Conservation (phyloP, 1,284 basidiomycete genomes). For the Prillingera fragicola region DNA sequence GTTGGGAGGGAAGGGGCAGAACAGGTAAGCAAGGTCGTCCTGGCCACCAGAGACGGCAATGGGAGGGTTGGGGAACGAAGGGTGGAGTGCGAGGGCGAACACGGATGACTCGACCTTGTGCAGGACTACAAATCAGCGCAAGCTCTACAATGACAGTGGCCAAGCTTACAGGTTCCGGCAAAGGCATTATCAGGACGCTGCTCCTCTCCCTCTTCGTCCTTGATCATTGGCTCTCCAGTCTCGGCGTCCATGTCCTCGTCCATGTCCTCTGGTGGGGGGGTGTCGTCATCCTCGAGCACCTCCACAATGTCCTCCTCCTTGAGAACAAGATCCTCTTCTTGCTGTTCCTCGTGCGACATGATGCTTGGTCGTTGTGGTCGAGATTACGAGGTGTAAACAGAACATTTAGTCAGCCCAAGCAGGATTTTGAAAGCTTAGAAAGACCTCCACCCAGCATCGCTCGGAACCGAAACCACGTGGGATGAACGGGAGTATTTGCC, state of each 20-base stretch:
- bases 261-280: slow-evolving; percentile 19
- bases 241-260: slow-evolving; percentile 55
- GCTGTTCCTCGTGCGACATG: slow-evolving; percentile 4
- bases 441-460: too few species aligned
- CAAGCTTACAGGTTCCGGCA: slow-evolving; percentile 24
- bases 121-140: slow-evolving; percentile 34
- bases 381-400: neutral
- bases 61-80: slow-evolving; percentile 63
- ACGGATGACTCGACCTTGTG: slow-evolving; percentile 57
- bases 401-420: too few species aligned
- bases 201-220: slow-evolving; percentile 20
- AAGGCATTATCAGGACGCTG: slow-evolving; percentile 23
- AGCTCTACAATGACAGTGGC: slow-evolving; percentile 1
- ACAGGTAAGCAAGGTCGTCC: slow-evolving; percentile 91
- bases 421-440: too few species aligned
- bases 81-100: slow-evolving; percentile 77
- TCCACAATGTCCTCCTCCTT: slow-evolving; percentile 44
- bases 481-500: too few species aligned
- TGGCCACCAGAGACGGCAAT: slow-evolving; percentile 89
- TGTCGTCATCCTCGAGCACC: slow-evolving; percentile 57
- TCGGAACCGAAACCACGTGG: too few species aligned
- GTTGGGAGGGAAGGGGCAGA: slow-evolving; percentile 47
- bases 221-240: slow-evolving; percentile 24
- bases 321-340: slow-evolving; percentile 32
- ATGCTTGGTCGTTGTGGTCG: neutral